These are phyloP conservation scores for Quercus variabilis DNA, from an alignment of 306 rosid species.

Conservation along the genomic window DNA sequence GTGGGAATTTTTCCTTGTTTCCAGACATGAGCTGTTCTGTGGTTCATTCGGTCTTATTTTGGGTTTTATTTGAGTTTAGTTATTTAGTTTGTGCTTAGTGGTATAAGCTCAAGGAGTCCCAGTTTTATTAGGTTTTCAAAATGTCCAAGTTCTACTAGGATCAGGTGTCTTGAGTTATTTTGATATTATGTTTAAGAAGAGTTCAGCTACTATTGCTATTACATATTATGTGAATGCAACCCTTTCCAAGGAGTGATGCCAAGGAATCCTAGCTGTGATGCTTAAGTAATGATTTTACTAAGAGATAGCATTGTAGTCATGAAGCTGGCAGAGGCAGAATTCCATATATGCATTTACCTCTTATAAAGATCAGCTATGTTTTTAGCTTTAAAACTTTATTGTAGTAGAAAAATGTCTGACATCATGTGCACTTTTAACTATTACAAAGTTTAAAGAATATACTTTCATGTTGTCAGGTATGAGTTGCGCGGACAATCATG, in stretches of 20 bases:
- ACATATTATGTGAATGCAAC: background rate
- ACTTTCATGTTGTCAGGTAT: conserved; percentile 49
- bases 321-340: background rate
- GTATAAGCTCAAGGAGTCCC: background rate
- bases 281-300: no score
- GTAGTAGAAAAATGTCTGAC: background rate
- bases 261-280: no score
- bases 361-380: background rate
- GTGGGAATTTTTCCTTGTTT: background rate
- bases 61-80: background rate
- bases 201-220: background rate
- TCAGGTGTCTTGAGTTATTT: background rate
- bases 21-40: background rate
- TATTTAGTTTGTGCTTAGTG: background rate
- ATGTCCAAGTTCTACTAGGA: background rate
- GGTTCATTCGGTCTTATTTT: background rate
- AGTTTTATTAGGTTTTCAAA: no score
- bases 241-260: background rate
- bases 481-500: conserved; percentile 99
- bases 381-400: background rate
- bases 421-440: background rate
- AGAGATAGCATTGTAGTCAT: background rate
- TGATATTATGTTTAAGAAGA: background rate
- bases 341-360: background rate
- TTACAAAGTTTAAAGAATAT: background rate